These are phyloP conservation scores for Inga oerstediana DNA, from an alignment of 306 rosid species.

Conservation along the genomic window DNA sequence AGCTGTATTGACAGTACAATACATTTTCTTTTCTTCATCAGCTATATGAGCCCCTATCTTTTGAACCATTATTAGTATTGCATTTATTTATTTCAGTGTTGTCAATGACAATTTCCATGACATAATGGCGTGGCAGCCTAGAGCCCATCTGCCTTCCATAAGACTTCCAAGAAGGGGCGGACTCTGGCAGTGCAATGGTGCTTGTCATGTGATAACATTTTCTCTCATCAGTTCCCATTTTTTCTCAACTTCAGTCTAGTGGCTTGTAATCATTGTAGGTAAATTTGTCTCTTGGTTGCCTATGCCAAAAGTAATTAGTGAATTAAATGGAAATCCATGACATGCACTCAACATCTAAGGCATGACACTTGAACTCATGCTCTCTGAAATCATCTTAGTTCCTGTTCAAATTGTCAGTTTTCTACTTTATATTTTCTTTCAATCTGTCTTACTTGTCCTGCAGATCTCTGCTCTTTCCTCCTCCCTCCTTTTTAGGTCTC, in stretches of 20 bases:
- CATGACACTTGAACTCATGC: neutral
- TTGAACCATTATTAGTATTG: neutral
- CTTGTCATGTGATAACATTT: neutral
- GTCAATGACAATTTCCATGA: neutral
- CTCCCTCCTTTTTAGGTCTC: neutral
- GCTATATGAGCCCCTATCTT: slow-evolving; percentile 2
- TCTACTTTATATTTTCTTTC: neutral
- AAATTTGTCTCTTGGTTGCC: neutral
- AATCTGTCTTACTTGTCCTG: neutral
- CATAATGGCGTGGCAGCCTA: neutral
- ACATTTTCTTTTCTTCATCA: slow-evolving; percentile 1
- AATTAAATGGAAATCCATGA: neutral
- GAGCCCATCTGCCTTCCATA: slow-evolving; percentile 3
- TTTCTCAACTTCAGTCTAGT: neutral
- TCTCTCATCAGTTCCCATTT: neutral
- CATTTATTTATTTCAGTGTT: neutral
- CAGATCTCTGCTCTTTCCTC: neutral
- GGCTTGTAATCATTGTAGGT: slow-evolving; percentile 4
- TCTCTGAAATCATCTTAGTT: neutral
- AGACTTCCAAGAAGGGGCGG: slow-evolving; percentile 3
- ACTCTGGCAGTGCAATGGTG: neutral
- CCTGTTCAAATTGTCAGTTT: neutral
- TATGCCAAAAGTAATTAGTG: neutral
- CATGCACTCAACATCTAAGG: neutral
- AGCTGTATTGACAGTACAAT: neutral